Evolutionary conservation across 1,139 yeast species (phyloP).

Genomic region (Blastobotrys indianensis): DNA sequence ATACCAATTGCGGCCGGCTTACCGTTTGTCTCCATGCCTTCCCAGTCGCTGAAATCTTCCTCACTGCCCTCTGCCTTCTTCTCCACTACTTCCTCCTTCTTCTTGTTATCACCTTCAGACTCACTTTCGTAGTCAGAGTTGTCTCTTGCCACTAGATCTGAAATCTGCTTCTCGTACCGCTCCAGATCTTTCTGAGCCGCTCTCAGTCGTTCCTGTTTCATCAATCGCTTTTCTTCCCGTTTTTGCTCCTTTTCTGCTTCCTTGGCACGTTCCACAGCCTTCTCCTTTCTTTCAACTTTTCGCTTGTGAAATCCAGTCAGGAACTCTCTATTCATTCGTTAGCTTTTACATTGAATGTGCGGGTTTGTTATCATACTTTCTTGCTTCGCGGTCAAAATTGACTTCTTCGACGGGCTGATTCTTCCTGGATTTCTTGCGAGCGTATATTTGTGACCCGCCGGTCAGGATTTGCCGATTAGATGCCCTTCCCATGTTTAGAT

Average conservation of each 20-base stretch:
- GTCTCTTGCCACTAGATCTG: conserved; percentile 5
- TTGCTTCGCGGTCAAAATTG: conserved; percentile 64
- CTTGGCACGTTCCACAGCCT: conserved; percentile 66
- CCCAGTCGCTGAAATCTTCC: conserved; percentile 33
- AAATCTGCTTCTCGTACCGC: conserved; percentile 37
- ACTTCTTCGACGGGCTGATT: conserved; percentile 69
- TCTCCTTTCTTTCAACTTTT: conserved; percentile 79
- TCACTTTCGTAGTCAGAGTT: conserved; percentile 4
- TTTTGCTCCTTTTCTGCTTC: conserved; percentile 70
- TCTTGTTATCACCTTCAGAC: conserved; percentile 20
- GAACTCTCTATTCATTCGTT: conserved; percentile 46
- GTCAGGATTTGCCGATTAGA: conserved; percentile 77
- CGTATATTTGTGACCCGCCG: conserved; percentile 72
- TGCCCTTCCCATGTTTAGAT: conserved; percentile 1
- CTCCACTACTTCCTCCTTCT: conserved; percentile 11
- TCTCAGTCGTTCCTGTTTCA: conserved; percentile 60
- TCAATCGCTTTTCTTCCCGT: conserved; percentile 64
- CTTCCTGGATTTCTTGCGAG: conserved; percentile 51
- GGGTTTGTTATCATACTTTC: too few relatives aligned
- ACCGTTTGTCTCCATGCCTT: conserved; percentile 25
- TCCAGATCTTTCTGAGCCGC: conserved; percentile 53
- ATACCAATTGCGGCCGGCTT: conserved; percentile 33
- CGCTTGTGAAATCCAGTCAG: conserved; percentile 95
- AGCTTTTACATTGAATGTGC: too few relatives aligned
- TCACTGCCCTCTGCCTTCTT: conserved; percentile 21